Base-by-base conservation (phyloP, 73 alveolate species). In the Paramecium octaurelia region DNA sequence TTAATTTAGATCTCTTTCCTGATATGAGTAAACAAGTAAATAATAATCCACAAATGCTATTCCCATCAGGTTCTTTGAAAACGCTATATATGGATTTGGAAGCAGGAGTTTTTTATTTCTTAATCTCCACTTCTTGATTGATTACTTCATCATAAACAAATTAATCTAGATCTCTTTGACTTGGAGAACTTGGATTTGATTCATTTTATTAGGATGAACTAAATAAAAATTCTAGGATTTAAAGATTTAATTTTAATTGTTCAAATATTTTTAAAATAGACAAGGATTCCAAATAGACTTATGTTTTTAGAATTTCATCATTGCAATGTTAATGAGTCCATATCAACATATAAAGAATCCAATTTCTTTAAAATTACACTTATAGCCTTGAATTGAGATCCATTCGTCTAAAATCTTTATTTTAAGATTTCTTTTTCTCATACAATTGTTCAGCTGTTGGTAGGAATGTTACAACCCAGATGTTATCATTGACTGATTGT, bases 151-250 rank as follows among this genome's bases (percentile, higher is more conserved):
- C 46, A 64, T 2, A 64, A 2, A 6, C 42, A 64, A 64, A 64
- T 64, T 27, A 64, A 23, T 64, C 84, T 9, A 64, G 29, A 27
- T 64, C 84, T 64, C 48, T 64, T 2, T 11, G 5, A 34, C 84
- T 64, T 64, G 84, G 84, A 64, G 84, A 64, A 64, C 84, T 64
- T 11, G 27, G 84, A 64, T 64, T 64, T 27, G 84, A 64, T 64
- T 64, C 84, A 64, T 64, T 64, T 24, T 64, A 64, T 24, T 64
- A 64, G 10, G 42, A 64, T 24, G 42, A 64, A 27, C 84, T 64
- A 34, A 64, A 64, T 64, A 64, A 16, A 64, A 64, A 64, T 64
- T 64, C 84, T 7, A 80, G 20, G 8, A 80, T 48, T 42, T 48
- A 46, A 44, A 80, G 16, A 48, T 80, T 42, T 23, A 44, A 21